Evolutionary conservation across 495 filamentous ascomycete genomes (phyloP).

Genomic region (Penicillium odoratum): DNA sequence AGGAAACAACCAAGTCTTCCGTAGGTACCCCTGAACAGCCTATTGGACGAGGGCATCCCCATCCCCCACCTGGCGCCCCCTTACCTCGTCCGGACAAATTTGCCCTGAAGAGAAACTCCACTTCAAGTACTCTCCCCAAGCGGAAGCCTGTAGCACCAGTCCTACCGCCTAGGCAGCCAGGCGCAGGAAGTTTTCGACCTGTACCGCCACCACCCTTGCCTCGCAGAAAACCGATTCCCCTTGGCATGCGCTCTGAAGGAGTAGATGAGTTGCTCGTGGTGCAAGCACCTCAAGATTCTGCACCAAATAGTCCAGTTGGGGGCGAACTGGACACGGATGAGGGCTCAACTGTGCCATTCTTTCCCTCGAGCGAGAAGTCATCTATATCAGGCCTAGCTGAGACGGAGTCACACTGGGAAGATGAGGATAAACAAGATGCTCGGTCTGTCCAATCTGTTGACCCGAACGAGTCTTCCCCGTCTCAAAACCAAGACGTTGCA

Average conservation of each 20-base stretch:
- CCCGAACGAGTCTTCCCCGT: background rate
- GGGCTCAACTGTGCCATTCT: background rate
- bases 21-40: slow-evolving; percentile 61
- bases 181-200: slow-evolving; percentile 25
- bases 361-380: slow-evolving; percentile 12
- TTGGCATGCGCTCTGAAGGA: slow-evolving; percentile 15
- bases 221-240: slow-evolving; percentile 34
- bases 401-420: background rate
- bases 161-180: slow-evolving; percentile 31
- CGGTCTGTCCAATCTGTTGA: background rate
- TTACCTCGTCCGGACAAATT: slow-evolving; percentile 74
- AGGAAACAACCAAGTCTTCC: slow-evolving; percentile 35
- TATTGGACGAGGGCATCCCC: slow-evolving; percentile 65
- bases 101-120: slow-evolving; percentile 54
- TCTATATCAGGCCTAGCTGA: slow-evolving; percentile 3
- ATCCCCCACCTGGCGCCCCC: slow-evolving; percentile 57
- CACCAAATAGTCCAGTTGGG: slow-evolving; percentile 47
- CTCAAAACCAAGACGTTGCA: background rate
- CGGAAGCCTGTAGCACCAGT: slow-evolving; percentile 56
- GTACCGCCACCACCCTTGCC: slow-evolving; percentile 19
- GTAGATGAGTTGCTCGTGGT: slow-evolving; percentile 51
- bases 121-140: slow-evolving; percentile 54
- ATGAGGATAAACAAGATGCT: slow-evolving; percentile 8
- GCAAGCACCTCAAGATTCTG: slow-evolving; percentile 51
- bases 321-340: slow-evolving; percentile 28